Evolutionary conservation across 1,139 yeast species (phyloP), one percentile per base, ranked within the genome.

Genomic region (Ogataea hybrid): DNA sequence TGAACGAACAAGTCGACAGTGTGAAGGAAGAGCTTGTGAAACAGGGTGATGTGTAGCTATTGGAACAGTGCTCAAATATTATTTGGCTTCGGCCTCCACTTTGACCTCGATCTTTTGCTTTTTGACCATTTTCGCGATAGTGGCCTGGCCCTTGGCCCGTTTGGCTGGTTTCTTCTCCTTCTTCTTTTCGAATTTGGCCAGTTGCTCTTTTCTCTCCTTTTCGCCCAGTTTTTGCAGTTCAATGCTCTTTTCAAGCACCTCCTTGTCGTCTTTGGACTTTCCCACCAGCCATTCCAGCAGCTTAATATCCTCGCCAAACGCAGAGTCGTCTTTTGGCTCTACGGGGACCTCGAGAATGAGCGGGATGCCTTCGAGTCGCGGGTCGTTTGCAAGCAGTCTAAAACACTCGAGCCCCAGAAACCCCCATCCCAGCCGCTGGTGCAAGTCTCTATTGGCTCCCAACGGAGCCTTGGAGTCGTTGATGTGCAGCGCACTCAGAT

Each of bases 391-490:
- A 35, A 92, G 67, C 30, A 79, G 65, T 50, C 96, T 69, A 61
- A 92, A 92, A 9, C 82, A 77, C 52, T 90, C 96, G 35, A 92
- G 70, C 0, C 97, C 96, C 38, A 92, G 62, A 57, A 86, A 94
- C 0, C 99, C 99, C 47, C 77, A 70, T 1, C 99, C 98, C 38
- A 92, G 67, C 50, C 82, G 80, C 59, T 92, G 96, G 61, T 92
- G 99, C 44, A 92, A 73, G 62, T 92, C 99, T 50, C 95, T 73
- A 56, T 87, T 88, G 27, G 96, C 92, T 4, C 84, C 94, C 38
- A 87, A 63, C 1, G 97, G 97, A 3, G 95, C 95, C 65, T 92
- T 90, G 9, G 97, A 90, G 59, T 92, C 98, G 59, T 92, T 92
- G 43, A 92, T 65, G 64, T 92, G 98, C 42, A 92, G 75, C 0